These are phyloP conservation scores for Isatis tinctoria DNA, from an alignment of 345 rosid genomes.

Conservation along the genomic window DNA sequence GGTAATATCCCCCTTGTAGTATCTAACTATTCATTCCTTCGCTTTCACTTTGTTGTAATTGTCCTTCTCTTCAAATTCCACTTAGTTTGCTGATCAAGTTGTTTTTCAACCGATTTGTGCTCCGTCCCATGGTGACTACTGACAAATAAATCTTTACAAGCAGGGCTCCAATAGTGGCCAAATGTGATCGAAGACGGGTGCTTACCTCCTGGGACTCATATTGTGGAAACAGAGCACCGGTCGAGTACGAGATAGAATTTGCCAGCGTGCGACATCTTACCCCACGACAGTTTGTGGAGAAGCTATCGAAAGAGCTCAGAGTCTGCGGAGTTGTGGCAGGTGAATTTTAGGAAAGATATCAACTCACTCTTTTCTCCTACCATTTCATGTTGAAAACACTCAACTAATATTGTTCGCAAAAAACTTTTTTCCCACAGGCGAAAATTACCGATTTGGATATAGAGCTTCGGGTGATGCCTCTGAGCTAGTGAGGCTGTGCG, in stretches of 20 bases:
- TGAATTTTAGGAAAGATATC: constrained; percentile 22
- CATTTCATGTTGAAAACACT: background rate
- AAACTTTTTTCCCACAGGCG: constrained; percentile 44
- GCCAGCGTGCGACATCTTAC: constrained; percentile 77
- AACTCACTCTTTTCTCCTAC: background rate
- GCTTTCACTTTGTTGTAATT: background rate
- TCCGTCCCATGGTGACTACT: background rate
- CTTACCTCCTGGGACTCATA: constrained; percentile 74
- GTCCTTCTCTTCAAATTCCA: background rate
- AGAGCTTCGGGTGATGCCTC: constrained; percentile 87
- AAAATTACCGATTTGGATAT: constrained; percentile 88
- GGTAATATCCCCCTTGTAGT: constrained; percentile 38
- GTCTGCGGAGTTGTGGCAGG: constrained; percentile 92
- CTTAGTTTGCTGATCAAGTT: background rate
- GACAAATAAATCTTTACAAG: constrained; percentile 1
- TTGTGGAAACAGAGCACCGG: constrained; percentile 62
- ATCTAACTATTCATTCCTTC: constrained; percentile 5
- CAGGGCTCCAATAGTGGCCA: constrained; percentile 86
- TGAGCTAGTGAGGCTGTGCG: constrained; percentile 64
- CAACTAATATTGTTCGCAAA: background rate
- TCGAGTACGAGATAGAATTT: constrained; percentile 66
- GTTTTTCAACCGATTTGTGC: background rate
- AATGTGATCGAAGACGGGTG: constrained; percentile 79
- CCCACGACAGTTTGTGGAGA: constrained; percentile 86
- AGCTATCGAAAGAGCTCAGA: constrained; percentile 67